These are phyloP conservation scores for Anacardium occidentale DNA, from an alignment of 345 rosid species.

Conservation along the genomic window DNA sequence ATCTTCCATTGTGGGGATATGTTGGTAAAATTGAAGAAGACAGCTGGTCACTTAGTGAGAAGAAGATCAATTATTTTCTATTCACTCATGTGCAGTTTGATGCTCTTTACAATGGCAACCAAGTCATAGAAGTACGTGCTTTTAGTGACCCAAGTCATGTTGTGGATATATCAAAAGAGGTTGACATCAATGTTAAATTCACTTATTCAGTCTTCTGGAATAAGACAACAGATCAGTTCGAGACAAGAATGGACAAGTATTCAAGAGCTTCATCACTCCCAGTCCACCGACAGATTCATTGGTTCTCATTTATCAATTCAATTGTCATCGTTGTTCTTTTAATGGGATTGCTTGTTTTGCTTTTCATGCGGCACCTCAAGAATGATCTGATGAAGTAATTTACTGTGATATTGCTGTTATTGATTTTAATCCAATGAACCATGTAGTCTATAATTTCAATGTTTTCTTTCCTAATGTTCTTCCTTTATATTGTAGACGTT, in stretches of 20 bases:
- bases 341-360: constrained; percentile 52
- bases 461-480: constrained; percentile 14
- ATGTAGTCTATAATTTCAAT: neutral
- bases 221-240: constrained; percentile 43
- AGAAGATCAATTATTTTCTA: constrained; percentile 47
- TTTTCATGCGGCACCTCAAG: constrained; percentile 61
- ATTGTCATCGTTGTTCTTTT: constrained; percentile 46
- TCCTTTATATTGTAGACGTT: constrained; percentile 36
- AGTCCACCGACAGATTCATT: constrained; percentile 53
- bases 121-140: constrained; percentile 53
- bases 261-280: constrained; percentile 51
- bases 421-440: neutral
- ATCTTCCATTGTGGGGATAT: constrained; percentile 92
- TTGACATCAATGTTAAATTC: constrained; percentile 57
- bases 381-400: constrained; percentile 67
- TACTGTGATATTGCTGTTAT: constrained; percentile 7
- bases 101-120: constrained; percentile 56
- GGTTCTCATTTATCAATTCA: constrained; percentile 71
- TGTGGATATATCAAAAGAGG: constrained; percentile 66
- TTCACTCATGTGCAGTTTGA: constrained; percentile 68
- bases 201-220: constrained; percentile 82
- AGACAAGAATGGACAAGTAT: constrained; percentile 65
- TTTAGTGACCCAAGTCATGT: constrained; percentile 59
- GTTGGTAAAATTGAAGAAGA: constrained; percentile 69
- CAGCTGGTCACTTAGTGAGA: constrained; percentile 30